phyloP scores from a whole-genome alignment of 129 eudicot species.

The Solidago caesia region DNA sequence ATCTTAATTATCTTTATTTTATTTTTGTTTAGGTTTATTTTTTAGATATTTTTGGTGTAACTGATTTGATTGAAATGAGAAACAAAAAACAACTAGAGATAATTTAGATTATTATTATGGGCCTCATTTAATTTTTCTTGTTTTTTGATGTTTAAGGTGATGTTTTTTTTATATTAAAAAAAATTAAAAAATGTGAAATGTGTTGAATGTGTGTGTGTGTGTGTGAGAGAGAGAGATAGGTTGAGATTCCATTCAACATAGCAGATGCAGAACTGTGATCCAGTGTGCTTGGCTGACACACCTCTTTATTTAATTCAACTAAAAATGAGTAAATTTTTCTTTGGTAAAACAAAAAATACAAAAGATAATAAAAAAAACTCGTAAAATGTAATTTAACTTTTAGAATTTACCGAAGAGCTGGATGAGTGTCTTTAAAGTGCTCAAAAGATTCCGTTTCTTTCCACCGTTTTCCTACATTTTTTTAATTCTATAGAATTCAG shows the following conservation, averaged over 20 bases:
- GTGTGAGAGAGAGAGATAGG: constrained; percentile 21
- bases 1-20: constrained; percentile 7
- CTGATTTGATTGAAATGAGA: constrained; percentile 25
- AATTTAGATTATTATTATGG: not conserved
- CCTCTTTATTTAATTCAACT: constrained; percentile 11
- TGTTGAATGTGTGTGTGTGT: not conserved
- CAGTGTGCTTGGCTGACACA: constrained; percentile 63
- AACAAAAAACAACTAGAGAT: not conserved
- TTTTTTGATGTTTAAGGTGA: constrained; percentile 34
- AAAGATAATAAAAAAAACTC: too few species aligned
- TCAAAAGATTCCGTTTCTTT: constrained; percentile 19
- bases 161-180: not conserved
- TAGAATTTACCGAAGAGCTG: constrained; percentile 15
- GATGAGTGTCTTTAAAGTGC: not conserved
- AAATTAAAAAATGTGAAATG: constrained; percentile 25
- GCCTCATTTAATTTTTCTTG: constrained; percentile 20
- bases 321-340: not conserved
- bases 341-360: too few species aligned
- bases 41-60: constrained; percentile 24
- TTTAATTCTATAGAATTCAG: not conserved
- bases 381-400: not conserved
- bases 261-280: constrained; percentile 60
- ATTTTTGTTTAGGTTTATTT: constrained; percentile 1
- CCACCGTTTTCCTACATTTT: not conserved
- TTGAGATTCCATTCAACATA: constrained; percentile 47